These are phyloP conservation scores for Euphorbia peplus DNA, from an alignment of 345 rosid genomes.

Conservation along the genomic window DNA sequence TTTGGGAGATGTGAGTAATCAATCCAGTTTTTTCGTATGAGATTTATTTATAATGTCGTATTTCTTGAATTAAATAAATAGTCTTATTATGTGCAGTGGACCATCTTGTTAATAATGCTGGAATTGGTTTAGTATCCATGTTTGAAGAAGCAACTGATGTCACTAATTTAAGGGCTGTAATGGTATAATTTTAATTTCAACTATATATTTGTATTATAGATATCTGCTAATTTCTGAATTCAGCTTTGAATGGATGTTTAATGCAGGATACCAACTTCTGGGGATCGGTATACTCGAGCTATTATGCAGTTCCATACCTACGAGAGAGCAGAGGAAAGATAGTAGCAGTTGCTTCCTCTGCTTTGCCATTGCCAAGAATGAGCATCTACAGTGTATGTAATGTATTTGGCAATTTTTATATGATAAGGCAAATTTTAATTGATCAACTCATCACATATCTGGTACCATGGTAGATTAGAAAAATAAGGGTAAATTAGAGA, in stretches of 20 bases:
- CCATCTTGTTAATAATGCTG: conserved; percentile 3
- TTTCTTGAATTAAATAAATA: too few species aligned
- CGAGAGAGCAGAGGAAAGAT: conserved; percentile 52
- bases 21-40: neutral
- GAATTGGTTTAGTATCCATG: neutral
- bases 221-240: neutral
- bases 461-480: too few species aligned
- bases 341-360: conserved; percentile 46
- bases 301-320: conserved; percentile 56
- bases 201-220: neutral
- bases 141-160: neutral
- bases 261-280: conserved; percentile 60
- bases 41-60: neutral
- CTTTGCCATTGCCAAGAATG: conserved; percentile 44
- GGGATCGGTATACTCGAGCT: conserved; percentile 55
- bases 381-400: conserved; percentile 49
- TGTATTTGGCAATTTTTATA: neutral
- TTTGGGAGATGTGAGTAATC: conserved; percentile 27
- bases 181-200: neutral
- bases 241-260: neutral
- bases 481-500: too few species aligned
- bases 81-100: neutral
- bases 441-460: too few species aligned
- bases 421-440: too few species aligned
- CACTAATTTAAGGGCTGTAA: neutral